These are phyloP conservation scores for Aspergillus cavernicola DNA, from an alignment of 495 filamentous ascomycete genomes.

Conservation along the genomic window DNA sequence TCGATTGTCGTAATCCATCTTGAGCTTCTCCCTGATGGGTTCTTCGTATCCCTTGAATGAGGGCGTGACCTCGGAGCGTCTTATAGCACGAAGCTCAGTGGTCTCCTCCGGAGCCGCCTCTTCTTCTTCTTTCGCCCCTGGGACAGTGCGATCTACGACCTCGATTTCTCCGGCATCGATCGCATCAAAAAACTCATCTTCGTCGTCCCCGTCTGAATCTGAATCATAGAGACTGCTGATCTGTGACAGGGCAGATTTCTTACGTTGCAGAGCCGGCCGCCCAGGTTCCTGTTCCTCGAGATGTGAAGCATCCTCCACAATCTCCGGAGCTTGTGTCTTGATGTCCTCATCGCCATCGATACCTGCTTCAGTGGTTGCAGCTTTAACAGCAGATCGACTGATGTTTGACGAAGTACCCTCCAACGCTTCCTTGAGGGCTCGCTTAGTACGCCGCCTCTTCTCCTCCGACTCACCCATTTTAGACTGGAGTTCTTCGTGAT, in stretches of 20 bases:
- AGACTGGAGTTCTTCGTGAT: conserved; percentile 86
- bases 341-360: conserved; percentile 12
- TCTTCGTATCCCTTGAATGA: conserved; percentile 92
- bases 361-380: conserved; percentile 18
- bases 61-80: conserved; percentile 56
- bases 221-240: conserved; percentile 62
- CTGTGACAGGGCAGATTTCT: conserved; percentile 30
- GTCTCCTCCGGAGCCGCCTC: conserved; percentile 42
- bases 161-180: conserved; percentile 90
- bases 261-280: conserved; percentile 19
- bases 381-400: conserved; percentile 39
- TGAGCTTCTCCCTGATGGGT: conserved; percentile 68
- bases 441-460: conserved; percentile 85
- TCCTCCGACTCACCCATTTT: conserved; percentile 85
- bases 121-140: conserved; percentile 43
- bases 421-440: conserved; percentile 81
- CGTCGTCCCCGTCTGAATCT: conserved; percentile 74
- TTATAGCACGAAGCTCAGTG: conserved; percentile 45
- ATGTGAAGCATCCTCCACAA: conserved; percentile 11
- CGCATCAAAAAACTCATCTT: conserved; percentile 97
- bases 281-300: conserved; percentile 2
- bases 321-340: conserved; percentile 16
- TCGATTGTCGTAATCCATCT: conserved; percentile 87
- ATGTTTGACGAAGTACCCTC: conserved; percentile 52
- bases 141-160: conserved; percentile 55